Base-by-base conservation (phyloP, 2,329 filamentous ascomycete species). In the Paecilomyces formosus region DNA sequence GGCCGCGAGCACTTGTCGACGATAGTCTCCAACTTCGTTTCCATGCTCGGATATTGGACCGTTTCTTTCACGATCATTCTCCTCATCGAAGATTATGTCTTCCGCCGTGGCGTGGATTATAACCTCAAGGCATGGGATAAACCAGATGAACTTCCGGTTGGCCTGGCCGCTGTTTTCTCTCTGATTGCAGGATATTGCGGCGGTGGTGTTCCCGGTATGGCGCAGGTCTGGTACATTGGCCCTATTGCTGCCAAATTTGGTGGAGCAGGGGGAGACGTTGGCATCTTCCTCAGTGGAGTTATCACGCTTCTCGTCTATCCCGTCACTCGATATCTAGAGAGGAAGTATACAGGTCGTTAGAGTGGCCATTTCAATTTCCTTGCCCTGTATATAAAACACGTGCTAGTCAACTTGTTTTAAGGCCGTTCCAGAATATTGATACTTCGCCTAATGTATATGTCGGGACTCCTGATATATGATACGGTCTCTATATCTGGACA, bases 11-110 rank as follows among this genome's bases (percentile, higher is more conserved):
- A 57, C 39, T 62, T 66, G 5, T 56, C 62, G 35, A 51, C 35
- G 2, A 66, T 66, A 53, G 57, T 66, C 39, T 60, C 60, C 49
- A 64, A 66, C 35, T 54, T 64, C 28, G 55, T 66, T 5, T 56
- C 60, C 12, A 56, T 66, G 8, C 30, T 66, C 12, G 65, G 65
- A 39, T 66, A 66, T 52, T 66, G 64, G 64, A 66, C 64, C 9
- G 54, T 66, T 8, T 55, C 61, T 12, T 66, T 65, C 52, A 58
- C 53, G 0, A 13, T 60, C 22, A 63, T 66, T 31, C 53, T 66
- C 5, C 56, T 58, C 35, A 57, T 64, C 15, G 64, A 66, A 30
- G 55, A 60, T 39, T 63, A 58, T 52, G 59, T 45, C n/a, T 66
- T 66, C 57, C 63, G 64, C 5, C 63, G 58, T 3, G 54, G 56